A percentile compares a stretch with the other conserved stretches of the same genome.
These are phyloP conservation scores for Exophiala calicioides DNA, from an alignment of 2,329 filamentous ascomycete genomes.

Conservation along the genomic window DNA sequence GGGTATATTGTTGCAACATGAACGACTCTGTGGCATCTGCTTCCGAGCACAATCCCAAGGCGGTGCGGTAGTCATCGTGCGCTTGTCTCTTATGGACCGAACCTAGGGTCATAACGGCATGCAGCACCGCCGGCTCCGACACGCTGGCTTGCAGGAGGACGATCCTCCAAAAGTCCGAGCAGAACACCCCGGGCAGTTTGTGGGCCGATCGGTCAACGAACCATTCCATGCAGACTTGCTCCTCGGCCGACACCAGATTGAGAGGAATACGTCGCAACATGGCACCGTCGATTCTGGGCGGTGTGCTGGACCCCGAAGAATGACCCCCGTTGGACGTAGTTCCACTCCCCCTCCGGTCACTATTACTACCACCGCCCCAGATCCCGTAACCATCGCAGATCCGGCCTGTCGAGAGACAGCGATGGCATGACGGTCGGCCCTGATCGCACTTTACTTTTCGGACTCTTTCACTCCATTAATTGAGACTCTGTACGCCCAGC, in stretches of 20 bases:
- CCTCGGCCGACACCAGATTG: constrained; percentile 24
- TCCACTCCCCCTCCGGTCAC: constrained; percentile 10
- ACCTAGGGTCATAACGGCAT: constrained; percentile 46
- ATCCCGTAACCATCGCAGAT: constrained; percentile 48
- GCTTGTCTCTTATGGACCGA: constrained; percentile 37
- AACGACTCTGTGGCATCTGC: constrained; percentile 25
- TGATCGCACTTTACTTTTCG: constrained; percentile 43
- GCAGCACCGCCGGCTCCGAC: constrained; percentile 44
- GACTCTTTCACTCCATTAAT: too few relatives aligned
- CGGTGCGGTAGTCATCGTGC: constrained; percentile 24
- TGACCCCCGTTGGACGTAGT: background rate
- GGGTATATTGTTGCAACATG: constrained; percentile 43
- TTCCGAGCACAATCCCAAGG: background rate
- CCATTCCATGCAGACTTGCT: constrained; percentile 35
- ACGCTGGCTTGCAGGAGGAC: constrained; percentile 43
- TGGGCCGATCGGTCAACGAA: constrained; percentile 30
- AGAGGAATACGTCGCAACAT: constrained; percentile 3
- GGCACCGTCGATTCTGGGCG: background rate
- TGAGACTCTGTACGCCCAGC: too few relatives aligned
- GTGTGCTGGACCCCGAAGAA: background rate
- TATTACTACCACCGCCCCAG: constrained; percentile 40
- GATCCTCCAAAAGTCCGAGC: constrained; percentile 42
- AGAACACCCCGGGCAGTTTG: constrained; percentile 41
- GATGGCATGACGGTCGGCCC: constrained; percentile 38
- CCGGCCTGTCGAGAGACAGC: constrained; percentile 40